Conservation (phyloP, 116 monocot genomes). For the Papilionanthe hybrid region DNA sequence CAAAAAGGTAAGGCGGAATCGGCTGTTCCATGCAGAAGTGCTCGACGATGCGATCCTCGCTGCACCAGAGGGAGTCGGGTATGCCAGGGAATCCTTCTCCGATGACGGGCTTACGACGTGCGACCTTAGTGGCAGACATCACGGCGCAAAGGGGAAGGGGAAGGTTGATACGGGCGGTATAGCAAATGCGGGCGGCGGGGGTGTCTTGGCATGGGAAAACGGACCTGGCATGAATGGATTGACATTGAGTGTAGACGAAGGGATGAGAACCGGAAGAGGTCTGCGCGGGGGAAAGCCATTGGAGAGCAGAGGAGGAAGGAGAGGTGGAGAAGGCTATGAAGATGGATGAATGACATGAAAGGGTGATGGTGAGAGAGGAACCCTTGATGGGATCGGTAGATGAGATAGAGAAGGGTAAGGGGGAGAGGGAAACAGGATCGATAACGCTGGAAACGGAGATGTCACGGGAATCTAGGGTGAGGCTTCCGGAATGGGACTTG, state of each 20-base stretch:
- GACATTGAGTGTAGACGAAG: conserved; percentile 92
- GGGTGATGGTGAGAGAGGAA: conserved; percentile 47
- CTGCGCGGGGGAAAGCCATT: conserved; percentile 82
- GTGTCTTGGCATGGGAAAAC: conserved; percentile 98
- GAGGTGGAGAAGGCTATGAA: conserved; percentile 63
- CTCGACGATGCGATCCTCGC: conserved; percentile 57
- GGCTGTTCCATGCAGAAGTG: conserved; percentile 77
- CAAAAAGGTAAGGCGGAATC: conserved; percentile 87
- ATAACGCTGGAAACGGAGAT: conserved; percentile 52
- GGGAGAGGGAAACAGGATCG: conserved; percentile 28
- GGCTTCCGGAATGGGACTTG: conserved; percentile 33
- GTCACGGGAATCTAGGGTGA: conserved; percentile 57
- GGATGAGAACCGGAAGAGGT: conserved; percentile 44
- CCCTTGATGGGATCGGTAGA: conserved; percentile 39
- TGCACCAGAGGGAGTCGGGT: conserved; percentile 57
- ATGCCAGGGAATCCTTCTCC: conserved; percentile 22
- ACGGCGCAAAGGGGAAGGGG: conserved; percentile 60
- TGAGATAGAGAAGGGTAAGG: conserved; percentile 50
- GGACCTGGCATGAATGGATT: conserved; percentile 84
- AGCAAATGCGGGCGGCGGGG: conserved; percentile 73
- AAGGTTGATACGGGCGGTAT: conserved; percentile 64
- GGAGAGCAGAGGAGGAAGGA: conserved; percentile 70
- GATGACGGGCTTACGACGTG: conserved; percentile 35
- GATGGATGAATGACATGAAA: conserved; percentile 36
- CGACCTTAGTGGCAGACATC: conserved; percentile 53